Percentiles rank a stretch among this genome's conserved stretches.
phyloP scores from a whole-genome alignment of 2,329 filamentous ascomycete species.

The Metarhizium guizhouense region DNA sequence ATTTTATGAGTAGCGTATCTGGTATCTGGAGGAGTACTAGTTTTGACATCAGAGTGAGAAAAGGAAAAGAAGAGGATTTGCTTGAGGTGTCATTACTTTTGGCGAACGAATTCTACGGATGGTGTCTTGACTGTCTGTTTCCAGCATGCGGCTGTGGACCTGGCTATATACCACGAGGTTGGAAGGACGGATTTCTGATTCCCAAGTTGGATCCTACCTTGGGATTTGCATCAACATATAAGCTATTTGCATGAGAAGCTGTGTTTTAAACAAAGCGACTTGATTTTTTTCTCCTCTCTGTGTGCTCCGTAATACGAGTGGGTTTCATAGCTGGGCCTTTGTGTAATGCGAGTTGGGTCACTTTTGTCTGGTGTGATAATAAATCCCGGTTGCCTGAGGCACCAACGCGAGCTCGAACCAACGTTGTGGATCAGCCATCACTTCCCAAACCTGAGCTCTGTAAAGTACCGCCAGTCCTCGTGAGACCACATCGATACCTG shows the following conservation, averaged over 20 bases:
- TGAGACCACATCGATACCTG: background rate
- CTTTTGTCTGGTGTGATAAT: no score
- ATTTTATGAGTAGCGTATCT: slow-evolving; percentile 5
- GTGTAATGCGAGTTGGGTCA: no score
- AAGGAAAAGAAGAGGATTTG: slow-evolving; percentile 6
- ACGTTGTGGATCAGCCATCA: background rate
- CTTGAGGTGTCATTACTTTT: background rate
- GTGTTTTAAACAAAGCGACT: background rate
- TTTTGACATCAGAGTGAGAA: slow-evolving; percentile 5
- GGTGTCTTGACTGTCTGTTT: background rate
- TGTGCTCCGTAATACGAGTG: no score
- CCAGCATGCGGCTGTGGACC: background rate
- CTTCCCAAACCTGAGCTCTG: background rate
- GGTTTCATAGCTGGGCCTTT: no score
- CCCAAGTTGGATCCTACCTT: background rate
- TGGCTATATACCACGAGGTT: background rate
- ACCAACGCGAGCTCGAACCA: background rate
- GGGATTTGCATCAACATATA: background rate
- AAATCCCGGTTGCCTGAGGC: slow-evolving; percentile 1
- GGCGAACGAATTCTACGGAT: background rate
- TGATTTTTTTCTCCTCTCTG: no score
- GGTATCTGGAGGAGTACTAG: background rate
- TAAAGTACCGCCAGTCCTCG: background rate
- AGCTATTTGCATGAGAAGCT: background rate
- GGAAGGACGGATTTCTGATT: background rate